Conservation (phyloP, 1,139 yeast genomes). For the Yamadazyma taylorii region DNA sequence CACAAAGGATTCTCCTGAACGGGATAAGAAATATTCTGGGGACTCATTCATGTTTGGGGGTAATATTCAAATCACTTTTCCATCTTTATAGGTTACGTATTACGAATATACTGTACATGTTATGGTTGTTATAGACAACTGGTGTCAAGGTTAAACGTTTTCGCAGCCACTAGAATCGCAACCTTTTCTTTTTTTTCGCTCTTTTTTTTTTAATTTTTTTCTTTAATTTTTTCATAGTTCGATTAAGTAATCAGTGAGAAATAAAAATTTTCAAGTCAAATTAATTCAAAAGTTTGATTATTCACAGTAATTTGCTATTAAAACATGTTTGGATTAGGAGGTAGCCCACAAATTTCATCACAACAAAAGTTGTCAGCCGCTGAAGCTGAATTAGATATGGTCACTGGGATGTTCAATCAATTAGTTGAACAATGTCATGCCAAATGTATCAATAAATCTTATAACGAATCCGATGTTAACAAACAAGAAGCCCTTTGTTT, state of each 20-base stretch:
- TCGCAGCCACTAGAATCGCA: no score
- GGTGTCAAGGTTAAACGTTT: no score
- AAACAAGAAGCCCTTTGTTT: slow-evolving; percentile 88
- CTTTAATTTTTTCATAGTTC: no score
- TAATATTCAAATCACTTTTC: slow-evolving; percentile 39
- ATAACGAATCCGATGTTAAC: slow-evolving; percentile 74
- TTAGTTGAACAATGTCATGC: slow-evolving; percentile 80
- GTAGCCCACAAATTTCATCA: slow-evolving; percentile 70
- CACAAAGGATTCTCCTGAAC: slow-evolving; percentile 23
- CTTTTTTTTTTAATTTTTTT: no score
- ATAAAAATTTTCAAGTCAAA: not conserved
- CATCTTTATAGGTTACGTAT: slow-evolving; percentile 16
- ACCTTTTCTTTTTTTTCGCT: no score
- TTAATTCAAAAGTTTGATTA: no score
- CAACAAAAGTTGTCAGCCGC: slow-evolving; percentile 71
- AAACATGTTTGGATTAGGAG: slow-evolving; percentile 78
- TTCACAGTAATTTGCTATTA: no score
- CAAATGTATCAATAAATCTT: slow-evolving; percentile 73
- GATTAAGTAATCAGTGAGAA: not conserved
- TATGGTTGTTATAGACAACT: no score
- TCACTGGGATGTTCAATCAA: slow-evolving; percentile 95
- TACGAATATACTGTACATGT: not conserved
- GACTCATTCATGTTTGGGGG: slow-evolving; percentile 36
- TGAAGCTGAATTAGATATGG: slow-evolving; percentile 95
- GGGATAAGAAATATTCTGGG: slow-evolving; percentile 22